phyloP scores from a whole-genome alignment of 2,329 filamentous ascomycete genomes.

The Beauveria pseudobassiana region DNA sequence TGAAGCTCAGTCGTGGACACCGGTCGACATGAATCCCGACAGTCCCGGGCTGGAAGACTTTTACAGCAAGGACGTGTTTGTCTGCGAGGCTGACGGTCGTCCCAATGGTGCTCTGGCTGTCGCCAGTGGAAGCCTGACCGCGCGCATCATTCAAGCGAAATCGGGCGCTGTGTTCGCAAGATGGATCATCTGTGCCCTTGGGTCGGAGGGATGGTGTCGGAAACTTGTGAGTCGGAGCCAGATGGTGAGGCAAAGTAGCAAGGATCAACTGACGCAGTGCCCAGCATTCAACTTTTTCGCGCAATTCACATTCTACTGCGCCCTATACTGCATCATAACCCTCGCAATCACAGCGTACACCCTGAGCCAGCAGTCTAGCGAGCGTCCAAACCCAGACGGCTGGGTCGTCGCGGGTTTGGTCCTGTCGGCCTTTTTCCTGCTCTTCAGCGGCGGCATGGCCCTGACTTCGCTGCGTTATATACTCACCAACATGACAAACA shows the following conservation, averaged over 20 bases:
- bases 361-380: constrained; percentile 44
- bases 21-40: constrained; percentile 45
- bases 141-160: constrained; percentile 77
- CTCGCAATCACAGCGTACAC: constrained; percentile 59
- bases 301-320: constrained; percentile 73
- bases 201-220: constrained; percentile 89
- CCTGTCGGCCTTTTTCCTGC: constrained; percentile 62
- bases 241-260: background rate
- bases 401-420: constrained; percentile 61
- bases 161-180: constrained; percentile 73
- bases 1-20: constrained; percentile 25
- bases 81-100: constrained; percentile 75
- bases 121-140: constrained; percentile 83
- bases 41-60: constrained; percentile 66
- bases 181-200: constrained; percentile 97
- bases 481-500: constrained; percentile 69
- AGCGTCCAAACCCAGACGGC: constrained; percentile 39
- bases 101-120: constrained; percentile 81
- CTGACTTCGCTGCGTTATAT: constrained; percentile 63
- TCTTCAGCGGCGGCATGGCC: constrained; percentile 78
- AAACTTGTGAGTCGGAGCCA: constrained; percentile 50
- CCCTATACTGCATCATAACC: constrained; percentile 57
- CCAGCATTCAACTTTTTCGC: constrained; percentile 82
- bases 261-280: background rate
- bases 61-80: constrained; percentile 75